These are phyloP conservation scores for Talaromyces piceae DNA, from an alignment of 2,329 filamentous ascomycete species.

Conservation along the genomic window DNA sequence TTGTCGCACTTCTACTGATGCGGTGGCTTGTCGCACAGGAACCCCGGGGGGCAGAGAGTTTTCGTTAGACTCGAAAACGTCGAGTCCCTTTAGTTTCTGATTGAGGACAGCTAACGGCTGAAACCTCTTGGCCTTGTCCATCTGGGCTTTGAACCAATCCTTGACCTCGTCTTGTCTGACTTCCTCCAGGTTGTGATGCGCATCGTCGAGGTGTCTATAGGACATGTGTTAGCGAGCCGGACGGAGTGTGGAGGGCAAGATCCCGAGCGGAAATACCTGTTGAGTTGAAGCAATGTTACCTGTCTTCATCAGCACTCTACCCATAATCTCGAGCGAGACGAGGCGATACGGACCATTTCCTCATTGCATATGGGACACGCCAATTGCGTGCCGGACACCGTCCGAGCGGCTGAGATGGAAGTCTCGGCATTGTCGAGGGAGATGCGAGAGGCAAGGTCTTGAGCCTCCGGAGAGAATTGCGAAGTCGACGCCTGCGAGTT, in stretches of 20 bases:
- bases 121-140: constrained; percentile 86
- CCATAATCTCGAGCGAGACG: neutral
- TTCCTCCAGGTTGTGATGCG: constrained; percentile 80
- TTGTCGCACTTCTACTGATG: constrained; percentile 30
- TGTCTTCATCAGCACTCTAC: constrained; percentile 32
- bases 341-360: constrained; percentile 66
- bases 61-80: constrained; percentile 91
- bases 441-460: constrained; percentile 76
- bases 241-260: constrained; percentile 1
- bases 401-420: constrained; percentile 41
- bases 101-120: constrained; percentile 86
- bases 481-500: constrained; percentile 68
- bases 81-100: constrained; percentile 84
- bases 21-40: constrained; percentile 25
- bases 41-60: constrained; percentile 40
- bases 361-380: constrained; percentile 97
- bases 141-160: constrained; percentile 93
- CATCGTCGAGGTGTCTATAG: constrained; percentile 71
- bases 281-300: constrained; percentile 88
- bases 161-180: constrained; percentile 90
- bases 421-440: constrained; percentile 57
- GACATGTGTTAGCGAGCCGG: constrained; percentile 17
- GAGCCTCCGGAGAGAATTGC: constrained; percentile 61
- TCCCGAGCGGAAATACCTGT: constrained; percentile 52
- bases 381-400: constrained; percentile 58